Base-by-base conservation (phyloP, 768 basidiomycete genomes). In the Melanogaster broomeanus region DNA sequence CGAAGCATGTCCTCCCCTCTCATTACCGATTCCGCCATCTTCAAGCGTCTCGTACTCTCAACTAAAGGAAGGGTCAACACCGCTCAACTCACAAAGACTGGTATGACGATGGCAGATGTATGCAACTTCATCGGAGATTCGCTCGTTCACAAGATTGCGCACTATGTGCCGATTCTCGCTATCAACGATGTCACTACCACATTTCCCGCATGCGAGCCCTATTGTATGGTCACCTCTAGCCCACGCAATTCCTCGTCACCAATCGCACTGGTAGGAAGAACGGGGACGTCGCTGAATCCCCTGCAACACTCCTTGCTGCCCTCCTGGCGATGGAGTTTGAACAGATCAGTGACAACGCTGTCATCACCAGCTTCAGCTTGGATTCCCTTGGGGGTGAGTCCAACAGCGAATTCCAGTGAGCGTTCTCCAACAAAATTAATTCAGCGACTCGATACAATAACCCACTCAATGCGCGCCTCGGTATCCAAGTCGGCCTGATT, bases 81-180 rank as follows among this genome's bases (percentile, higher is more conserved):
- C 1, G 48, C 62, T 0, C 63, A 65, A 38, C 64, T 67, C 24
- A 59, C 53, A 8, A 67, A 66, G 62, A 67, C 61, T 4, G 66
- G 66, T 7, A 67, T 67, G 66, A 66, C 66, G 35, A 68, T n/a
- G 66, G 0, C 66, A 67, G 57, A n/a, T n/a, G 66, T 67, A 2
- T 67, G 64, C 27, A 65, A 68, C 39, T 67, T 67, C 46, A 66
- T 67, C 9, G 66, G 66, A 3, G 66, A 68, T 48, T 68, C 57
- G 40, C 53, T 67, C 10, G 33, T 59, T 46, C 66, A 64, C 49
- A 66, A 57, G 44, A 58, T 67, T 28, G 49, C 64, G 11, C 66
- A 67, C 53, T 68, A 67, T 28, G 63, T 67, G 16, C 66, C 66
- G 2, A 65, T 67, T 59, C 60, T 67, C 9, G 39, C 59, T 6